Evolutionary conservation across 441 rosid species (phyloP), one percentile per base, ranked within the genome.

Genomic region (Pelargonium exstipulatum): DNA sequence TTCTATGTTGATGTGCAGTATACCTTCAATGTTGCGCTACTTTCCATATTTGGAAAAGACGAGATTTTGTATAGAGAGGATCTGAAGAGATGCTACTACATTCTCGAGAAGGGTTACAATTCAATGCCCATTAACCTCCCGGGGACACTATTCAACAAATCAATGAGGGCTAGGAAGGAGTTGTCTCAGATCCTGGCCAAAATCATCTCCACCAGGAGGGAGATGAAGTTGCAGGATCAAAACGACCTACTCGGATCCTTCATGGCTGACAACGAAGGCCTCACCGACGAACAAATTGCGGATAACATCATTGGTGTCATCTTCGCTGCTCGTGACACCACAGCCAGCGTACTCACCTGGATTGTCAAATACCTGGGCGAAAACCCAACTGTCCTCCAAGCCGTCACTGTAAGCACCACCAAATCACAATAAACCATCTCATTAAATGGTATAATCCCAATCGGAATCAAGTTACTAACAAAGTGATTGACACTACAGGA

Each of bases 321-420:
- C 69, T 95, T 95, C 67, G 99, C 99, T 1, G 97, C 99, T 22
- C 88, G 96, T 10, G 99, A 95, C 77, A 95, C 99, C 40, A 95
- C 97, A 18, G 99, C 97, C 60, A 95, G 99, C 71, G 95, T 86
- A 18, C 82, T 88, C 75, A 86, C 99, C 49, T 95, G 99, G 99
- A 87, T 91, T 70, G 78, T 91, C 72, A 95, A 95, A 82, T 91
- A 86, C 78, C 87, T 95, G 0, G 88, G 83, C 13, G 96, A 95
- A 66, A 91, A 95, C 82, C 92, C 91, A 2, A 74, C 76, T 63
- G 88, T 95, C 63, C 96, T 91, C 32, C 77, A 82, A 78, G 90
- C 96, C 10, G 99, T 95, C 77, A 87, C 92, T 6, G 99, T 91
- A 82, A 83, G 90, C 26, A 57, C 17, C 9, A 14, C 10, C 17